Evolutionary conservation across 805 yeast species (phyloP).

Genomic region (Lipomyces yamadae): DNA sequence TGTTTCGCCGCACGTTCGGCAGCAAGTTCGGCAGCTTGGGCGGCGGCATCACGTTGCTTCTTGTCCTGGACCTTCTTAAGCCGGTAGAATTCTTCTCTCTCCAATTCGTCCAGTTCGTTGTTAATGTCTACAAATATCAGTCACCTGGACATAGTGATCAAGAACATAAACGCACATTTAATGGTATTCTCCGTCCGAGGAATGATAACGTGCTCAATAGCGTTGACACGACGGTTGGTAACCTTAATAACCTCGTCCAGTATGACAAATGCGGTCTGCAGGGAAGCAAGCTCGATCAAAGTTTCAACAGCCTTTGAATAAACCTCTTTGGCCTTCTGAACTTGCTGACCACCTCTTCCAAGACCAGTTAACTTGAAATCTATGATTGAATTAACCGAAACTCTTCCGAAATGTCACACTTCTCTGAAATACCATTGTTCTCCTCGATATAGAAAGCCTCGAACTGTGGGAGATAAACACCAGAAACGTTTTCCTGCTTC

Average conservation of each 20-base stretch:
- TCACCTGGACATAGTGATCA: not conserved
- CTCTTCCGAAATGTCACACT: not conserved
- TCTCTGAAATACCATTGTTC: slow-evolving; percentile 55
- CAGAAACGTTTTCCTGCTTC: slow-evolving; percentile 93
- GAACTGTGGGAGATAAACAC: slow-evolving; percentile 92
- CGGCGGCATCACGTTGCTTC: slow-evolving; percentile 80
- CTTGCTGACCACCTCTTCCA: slow-evolving; percentile 99
- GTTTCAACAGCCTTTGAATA: slow-evolving; percentile 98
- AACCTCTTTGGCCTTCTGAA: slow-evolving; percentile 89
- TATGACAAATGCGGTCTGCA: slow-evolving; percentile 95
- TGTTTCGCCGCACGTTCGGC: slow-evolving; percentile 37
- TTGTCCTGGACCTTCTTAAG: slow-evolving; percentile 95
- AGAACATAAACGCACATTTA: slow-evolving; percentile 46
- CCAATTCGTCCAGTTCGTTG: slow-evolving; percentile 95
- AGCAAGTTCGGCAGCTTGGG: slow-evolving; percentile 53
- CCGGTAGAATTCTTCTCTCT: slow-evolving; percentile 96
- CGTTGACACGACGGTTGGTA: slow-evolving; percentile 97
- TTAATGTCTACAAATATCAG: slow-evolving; percentile 64
- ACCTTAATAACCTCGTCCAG: slow-evolving; percentile 97
- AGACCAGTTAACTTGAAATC: slow-evolving; percentile 96
- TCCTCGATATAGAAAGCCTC: slow-evolving; percentile 82
- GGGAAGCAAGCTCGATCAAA: slow-evolving; percentile 89
- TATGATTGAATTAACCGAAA: not conserved
- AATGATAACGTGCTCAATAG: slow-evolving; percentile 96
- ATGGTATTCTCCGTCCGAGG: slow-evolving; percentile 98